These are phyloP conservation scores for Pyrenula aspistea DNA, from an alignment of 495 filamentous ascomycete species.

Conservation along the genomic window DNA sequence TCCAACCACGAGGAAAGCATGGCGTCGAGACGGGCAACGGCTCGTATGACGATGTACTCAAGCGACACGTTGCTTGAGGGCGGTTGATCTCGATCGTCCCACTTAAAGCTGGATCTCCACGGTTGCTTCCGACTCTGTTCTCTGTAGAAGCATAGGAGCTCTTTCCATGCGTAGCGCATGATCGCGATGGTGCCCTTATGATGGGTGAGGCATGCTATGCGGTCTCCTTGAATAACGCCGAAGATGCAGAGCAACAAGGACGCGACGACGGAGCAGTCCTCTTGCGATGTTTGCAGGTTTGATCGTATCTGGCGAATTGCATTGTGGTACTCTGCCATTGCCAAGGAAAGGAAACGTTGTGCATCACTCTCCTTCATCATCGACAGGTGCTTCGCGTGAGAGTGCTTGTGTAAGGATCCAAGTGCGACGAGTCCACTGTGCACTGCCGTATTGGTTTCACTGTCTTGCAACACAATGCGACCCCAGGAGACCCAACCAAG, in stretches of 20 bases:
- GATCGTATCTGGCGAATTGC: neutral
- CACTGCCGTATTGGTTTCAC: neutral
- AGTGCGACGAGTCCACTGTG: neutral
- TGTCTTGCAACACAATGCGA: neutral
- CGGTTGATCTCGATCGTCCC: neutral
- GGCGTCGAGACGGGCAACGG: neutral
- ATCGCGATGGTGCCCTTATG: neutral
- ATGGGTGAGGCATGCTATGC: neutral
- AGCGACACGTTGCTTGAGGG: neutral
- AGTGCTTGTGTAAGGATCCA: neutral
- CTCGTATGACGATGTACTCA: neutral
- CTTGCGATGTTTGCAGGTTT: neutral
- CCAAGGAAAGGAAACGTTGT: neutral
- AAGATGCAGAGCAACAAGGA: neutral
- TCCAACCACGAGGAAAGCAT: neutral
- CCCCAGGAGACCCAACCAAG: neutral
- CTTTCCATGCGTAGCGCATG: neutral
- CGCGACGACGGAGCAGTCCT: neutral
- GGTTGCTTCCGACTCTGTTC: neutral
- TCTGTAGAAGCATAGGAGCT: neutral
- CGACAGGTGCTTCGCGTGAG: neutral
- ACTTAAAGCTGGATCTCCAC: neutral
- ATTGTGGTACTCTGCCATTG: neutral
- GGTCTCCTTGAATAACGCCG: neutral
- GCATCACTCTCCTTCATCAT: neutral